A percentile compares a stretch with the other conserved stretches of the same genome.
These are phyloP conservation scores for Leishmania braziliensis DNA, from an alignment of 208 protist genomes.

Conservation along the genomic window DNA sequence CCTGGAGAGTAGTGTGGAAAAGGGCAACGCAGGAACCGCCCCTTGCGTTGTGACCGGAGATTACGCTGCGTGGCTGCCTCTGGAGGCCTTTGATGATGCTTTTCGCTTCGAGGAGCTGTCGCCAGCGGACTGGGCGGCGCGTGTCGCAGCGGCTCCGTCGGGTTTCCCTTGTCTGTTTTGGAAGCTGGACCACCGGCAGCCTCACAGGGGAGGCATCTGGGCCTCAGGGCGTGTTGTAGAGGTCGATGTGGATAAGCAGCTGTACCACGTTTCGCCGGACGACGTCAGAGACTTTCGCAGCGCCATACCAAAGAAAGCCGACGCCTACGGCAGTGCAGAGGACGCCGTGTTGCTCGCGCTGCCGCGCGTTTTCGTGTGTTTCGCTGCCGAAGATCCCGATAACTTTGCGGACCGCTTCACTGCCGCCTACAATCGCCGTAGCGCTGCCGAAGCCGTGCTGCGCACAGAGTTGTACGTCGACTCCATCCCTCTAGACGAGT, in stretches of 20 bases:
- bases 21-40: neutral
- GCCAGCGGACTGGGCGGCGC: slow-evolving; percentile 66
- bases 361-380: slow-evolving; percentile 89
- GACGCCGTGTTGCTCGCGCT: slow-evolving; percentile 22
- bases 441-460: slow-evolving; percentile 76
- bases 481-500: slow-evolving; percentile 94
- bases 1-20: slow-evolving; percentile 3
- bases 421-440: slow-evolving; percentile 74
- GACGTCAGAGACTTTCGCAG: neutral
- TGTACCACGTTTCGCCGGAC: slow-evolving; percentile 22
- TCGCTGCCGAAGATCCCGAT: slow-evolving; percentile 91
- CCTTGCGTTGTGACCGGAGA: slow-evolving; percentile 8
- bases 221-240: slow-evolving; percentile 24
- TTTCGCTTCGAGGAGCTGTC: slow-evolving; percentile 83
- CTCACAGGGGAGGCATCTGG: slow-evolving; percentile 21
- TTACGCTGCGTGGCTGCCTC: slow-evolving; percentile 83
- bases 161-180: slow-evolving; percentile 55
- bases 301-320: neutral
- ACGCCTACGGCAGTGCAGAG: neutral
- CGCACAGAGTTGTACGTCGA: slow-evolving; percentile 93
- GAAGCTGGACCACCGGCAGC: slow-evolving; percentile 32
- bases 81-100: slow-evolving; percentile 93
- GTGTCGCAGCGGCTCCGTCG: slow-evolving; percentile 19
- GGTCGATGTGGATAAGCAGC: slow-evolving; percentile 20
- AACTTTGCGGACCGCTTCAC: slow-evolving; percentile 92